Base-by-base conservation (phyloP, 305 asterid genomes). In the Lippia alba region DNA sequence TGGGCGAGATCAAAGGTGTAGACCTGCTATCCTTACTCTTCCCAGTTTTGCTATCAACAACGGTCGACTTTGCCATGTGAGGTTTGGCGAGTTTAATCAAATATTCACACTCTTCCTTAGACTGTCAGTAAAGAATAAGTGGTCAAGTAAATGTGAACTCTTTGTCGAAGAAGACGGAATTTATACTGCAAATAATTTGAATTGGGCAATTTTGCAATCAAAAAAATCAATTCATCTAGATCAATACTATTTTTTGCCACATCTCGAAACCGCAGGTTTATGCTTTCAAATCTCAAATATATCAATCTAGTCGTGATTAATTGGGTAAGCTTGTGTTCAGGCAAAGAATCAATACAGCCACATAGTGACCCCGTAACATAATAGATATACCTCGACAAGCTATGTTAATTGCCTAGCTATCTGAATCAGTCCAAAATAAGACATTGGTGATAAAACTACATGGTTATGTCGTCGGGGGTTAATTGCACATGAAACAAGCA, bases 11-110 rank as follows among this genome's bases (percentile, higher is more conserved):
- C n/a, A n/a, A n/a, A n/a, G n/a, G n/a, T n/a, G n/a, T n/a, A n/a
- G n/a, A 81, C 91, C 86, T 79, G 88, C 88, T 85, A 66, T 85
- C 91, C 64, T 66, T 83, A 61, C 91, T 83, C 85, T 83, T 78
- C 49, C 91, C 88, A 56, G 91, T 83, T 62, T 79, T 75, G 81
- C 83, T 77, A 79, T 85, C 91, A 48, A 85, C 86, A 66, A 85
- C 88, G 19, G 86, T 79, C 15, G 91, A 85, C 86, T 85, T 85
- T 48, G 7, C 67, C 91, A 83, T 85, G 77, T 81, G 82, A 76
- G 91, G 91, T 63, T 61, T 81, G 54, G 91, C 88, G 18, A 79
- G 82, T 75, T 77, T 81, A 69, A 85, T 85, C 68, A 85, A 64
- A 72, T 83, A 75, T 62, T 85, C 91, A 39, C 91, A 85, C 81